These are phyloP conservation scores for Silene coronaria DNA, from an alignment of 179 eudicot species.

Conservation along the genomic window DNA sequence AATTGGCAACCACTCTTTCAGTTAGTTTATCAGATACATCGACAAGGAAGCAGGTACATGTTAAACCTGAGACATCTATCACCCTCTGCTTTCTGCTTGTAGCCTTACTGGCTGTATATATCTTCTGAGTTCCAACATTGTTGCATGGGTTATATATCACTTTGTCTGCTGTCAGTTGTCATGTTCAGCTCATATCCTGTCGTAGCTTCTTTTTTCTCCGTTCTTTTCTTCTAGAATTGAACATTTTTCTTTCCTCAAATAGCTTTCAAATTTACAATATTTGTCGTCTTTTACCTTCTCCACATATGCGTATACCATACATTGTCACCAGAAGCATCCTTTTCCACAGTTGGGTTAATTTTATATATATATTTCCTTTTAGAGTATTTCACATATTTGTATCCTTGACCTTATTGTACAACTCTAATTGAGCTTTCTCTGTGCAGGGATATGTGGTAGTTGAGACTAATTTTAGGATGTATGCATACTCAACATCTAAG, in stretches of 20 bases:
- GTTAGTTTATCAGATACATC: conserved; percentile 84
- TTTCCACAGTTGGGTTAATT: neutral
- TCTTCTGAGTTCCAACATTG: too few relatives aligned
- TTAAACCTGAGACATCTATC: neutral
- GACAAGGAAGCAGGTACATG: conserved; percentile 70
- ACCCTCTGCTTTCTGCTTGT: neutral
- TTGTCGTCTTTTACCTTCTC: neutral
- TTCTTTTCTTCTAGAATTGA: neutral
- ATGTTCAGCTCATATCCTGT: neutral
- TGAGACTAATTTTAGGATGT: conserved; percentile 81
- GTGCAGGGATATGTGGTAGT: conserved; percentile 49
- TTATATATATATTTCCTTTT: neutral
- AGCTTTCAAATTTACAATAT: neutral
- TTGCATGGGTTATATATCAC: neutral
- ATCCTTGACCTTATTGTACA: neutral
- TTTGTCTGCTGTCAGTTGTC: neutral
- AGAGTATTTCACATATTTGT: neutral
- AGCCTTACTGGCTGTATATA: neutral
- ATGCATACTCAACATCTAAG: conserved; percentile 89
- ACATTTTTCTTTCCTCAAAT: neutral
- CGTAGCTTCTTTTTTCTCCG: neutral
- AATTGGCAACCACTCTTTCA: conserved; percentile 83
- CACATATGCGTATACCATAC: neutral
- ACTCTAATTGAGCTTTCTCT: conserved; percentile 4
- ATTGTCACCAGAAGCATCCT: conserved; percentile 10